Conservation (phyloP, 2,329 filamentous ascomycete species). For the Chaetomium globosum region DNA sequence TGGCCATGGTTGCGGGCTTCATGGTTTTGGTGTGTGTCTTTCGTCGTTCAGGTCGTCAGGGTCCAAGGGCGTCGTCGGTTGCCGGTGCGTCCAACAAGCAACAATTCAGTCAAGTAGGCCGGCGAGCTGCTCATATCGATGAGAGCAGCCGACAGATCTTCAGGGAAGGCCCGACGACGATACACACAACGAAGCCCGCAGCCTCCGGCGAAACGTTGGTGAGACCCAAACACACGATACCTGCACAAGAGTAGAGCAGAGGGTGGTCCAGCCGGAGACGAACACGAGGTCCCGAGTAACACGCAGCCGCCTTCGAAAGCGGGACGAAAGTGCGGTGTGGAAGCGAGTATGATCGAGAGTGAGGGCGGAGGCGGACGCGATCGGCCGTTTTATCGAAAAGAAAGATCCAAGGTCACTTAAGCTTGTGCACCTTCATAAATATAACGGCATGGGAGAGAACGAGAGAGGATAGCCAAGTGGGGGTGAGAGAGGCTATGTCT, state of each 20-base stretch:
- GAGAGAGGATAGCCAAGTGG: conserved; percentile 16
- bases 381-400: conserved; percentile 2
- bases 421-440: conserved; percentile 20
- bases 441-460: conserved; percentile 11
- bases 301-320: conserved; percentile 20
- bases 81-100: conserved; percentile 36
- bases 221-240: conserved; percentile 18
- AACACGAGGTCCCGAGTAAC: conserved; percentile 34
- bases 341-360: conserved; percentile 1
- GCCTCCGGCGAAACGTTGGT: conserved; percentile 23
- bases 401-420: conserved; percentile 6
- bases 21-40: conserved; percentile 19
- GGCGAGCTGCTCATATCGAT: conserved; percentile 38
- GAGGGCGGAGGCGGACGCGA: conserved; percentile 3
- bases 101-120: conserved; percentile 34
- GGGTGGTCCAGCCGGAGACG: conserved; percentile 13
- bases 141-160: conserved; percentile 20
- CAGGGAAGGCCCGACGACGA: conserved; percentile 16
- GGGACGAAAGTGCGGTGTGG: conserved; percentile 10
- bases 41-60: conserved; percentile 14
- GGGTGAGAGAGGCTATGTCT: conserved; percentile 26
- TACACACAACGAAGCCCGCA: conserved; percentile 18
- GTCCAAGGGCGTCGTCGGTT: conserved; percentile 34
- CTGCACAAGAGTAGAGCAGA: conserved; percentile 3
- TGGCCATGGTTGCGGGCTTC: conserved; percentile 27